Evolutionary conservation across 768 basidiomycete genomes (phyloP).

Genomic region (Tricholoma bakamatsutake): DNA sequence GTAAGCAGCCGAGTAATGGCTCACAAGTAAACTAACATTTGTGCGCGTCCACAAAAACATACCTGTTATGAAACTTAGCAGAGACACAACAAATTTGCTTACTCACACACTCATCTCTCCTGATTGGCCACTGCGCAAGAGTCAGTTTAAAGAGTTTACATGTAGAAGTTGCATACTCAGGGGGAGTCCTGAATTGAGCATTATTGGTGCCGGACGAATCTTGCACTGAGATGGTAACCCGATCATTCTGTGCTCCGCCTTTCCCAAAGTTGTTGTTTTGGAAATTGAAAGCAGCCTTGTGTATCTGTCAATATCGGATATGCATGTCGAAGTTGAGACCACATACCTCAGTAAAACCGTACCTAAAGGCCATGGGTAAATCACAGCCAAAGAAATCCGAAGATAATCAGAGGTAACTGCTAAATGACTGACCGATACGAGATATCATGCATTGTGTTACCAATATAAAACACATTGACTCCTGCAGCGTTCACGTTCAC

Average conservation of each 20-base stretch:
- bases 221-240: constrained; percentile 36
- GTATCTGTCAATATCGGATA: no score
- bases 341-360: constrained; percentile 46
- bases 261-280: constrained; percentile 51
- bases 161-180: constrained; percentile 28
- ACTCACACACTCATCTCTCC: constrained; percentile 28
- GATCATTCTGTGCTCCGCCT: constrained; percentile 40
- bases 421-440: constrained; percentile 9
- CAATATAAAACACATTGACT: constrained; percentile 40
- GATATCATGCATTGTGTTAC: constrained; percentile 56
- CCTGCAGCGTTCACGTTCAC: constrained; percentile 10
- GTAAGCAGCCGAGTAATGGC: no score
- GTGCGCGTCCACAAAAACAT: constrained; percentile 32
- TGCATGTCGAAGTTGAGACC: no score
- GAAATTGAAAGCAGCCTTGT: constrained; percentile 49
- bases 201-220: constrained; percentile 40
- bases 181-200: constrained; percentile 37
- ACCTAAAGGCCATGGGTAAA: constrained; percentile 15
- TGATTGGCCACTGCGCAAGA: constrained; percentile 22
- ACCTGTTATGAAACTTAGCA: constrained; percentile 12
- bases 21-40: no score
- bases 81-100: no score
- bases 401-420: no score
- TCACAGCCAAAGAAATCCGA: no score
- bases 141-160: not conserved